Conservation (phyloP, 495 filamentous ascomycete species). For the Xylaria castorea region DNA sequence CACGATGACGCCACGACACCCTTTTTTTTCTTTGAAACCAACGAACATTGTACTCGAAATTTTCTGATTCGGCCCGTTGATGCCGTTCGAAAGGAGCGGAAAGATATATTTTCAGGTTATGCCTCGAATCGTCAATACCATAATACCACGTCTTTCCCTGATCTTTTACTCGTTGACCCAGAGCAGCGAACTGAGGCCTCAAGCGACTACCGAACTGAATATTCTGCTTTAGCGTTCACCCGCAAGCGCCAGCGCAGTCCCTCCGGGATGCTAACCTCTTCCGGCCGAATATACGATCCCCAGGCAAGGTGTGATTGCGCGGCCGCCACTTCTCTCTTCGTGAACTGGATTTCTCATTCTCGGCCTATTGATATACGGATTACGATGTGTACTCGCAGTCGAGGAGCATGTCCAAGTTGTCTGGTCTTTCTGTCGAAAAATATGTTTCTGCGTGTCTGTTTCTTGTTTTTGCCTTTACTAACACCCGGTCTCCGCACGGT, state of each 20-base stretch:
- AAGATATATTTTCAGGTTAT: constrained; percentile 31
- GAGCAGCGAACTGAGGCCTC: constrained; percentile 7
- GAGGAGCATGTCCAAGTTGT: constrained; percentile 40
- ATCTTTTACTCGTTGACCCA: constrained; percentile 31
- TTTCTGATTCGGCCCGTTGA: constrained; percentile 36
- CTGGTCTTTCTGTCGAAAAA: constrained; percentile 39
- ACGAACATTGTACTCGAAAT: constrained; percentile 44
- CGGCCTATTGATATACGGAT: constrained; percentile 26
- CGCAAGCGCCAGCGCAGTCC: neutral
- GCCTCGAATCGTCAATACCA: constrained; percentile 25
- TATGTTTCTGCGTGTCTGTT: constrained; percentile 36
- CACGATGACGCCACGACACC: constrained; percentile 64
- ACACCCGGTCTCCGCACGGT: constrained; percentile 33
- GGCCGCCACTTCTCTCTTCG: constrained; percentile 17
- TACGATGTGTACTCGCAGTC: constrained; percentile 25
- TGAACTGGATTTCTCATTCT: constrained; percentile 23
- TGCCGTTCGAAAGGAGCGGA: constrained; percentile 34
- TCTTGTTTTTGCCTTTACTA: constrained; percentile 40
- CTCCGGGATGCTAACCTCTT: neutral
- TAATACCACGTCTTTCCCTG: constrained; percentile 31
- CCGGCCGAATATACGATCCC: constrained; percentile 5
- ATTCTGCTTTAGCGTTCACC: neutral
- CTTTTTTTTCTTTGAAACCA: constrained; percentile 42
- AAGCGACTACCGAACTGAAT: constrained; percentile 13
- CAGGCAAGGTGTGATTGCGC: constrained; percentile 10